Evolutionary conservation across 345 rosid genomes (phyloP), one percentile per base, ranked within the genome.

Genomic region (Aegle marmelos): DNA sequence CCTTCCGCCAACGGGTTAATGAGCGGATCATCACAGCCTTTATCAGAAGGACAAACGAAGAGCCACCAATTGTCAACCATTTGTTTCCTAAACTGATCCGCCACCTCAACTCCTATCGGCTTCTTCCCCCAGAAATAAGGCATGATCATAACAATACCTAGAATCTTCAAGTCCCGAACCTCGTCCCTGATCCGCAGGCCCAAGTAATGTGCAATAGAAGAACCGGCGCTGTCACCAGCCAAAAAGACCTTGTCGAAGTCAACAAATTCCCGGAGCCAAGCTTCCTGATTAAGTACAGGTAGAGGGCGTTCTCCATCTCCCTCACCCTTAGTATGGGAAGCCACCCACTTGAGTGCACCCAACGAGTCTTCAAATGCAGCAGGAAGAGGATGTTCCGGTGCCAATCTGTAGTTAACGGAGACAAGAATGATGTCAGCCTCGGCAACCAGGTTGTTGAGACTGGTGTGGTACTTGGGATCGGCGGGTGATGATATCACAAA

Each of bases 21-120:
- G 54, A 86, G 76, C 27, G 93, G 93, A 72, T 93, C 93, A 63
- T 95, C 98, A 50, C 87, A 83, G 48, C 95, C 98, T 80, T 84
- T 87, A 2, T 86, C 86, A 0, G 94, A 90, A 3, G 91, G 88
- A 21, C 95, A 92, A 30, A 91, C 91, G 17, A 91, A 91, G 53
- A 9, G 22, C 98, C 98, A 94, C 97, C 98, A 94, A 30, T 80
- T 77, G 28, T 94, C 98, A 30, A 94, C 98, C 91, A 88, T 82
- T 60, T 86, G 67, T 77, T 87, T 93, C 81, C 92, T 86, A 0
- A 65, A 58, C 21, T 1, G 54, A 60, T 94, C 90, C 0, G 30
- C 69, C 4, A 69, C 34, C 85, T 94, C 98, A 6, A 68, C 79
- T 24, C 97, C 92, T 0, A 90, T 89, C 16, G 93, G 97, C 61